Conservation (phyloP, 2,329 filamentous ascomycete species). For the Acarospora socialis region DNA sequence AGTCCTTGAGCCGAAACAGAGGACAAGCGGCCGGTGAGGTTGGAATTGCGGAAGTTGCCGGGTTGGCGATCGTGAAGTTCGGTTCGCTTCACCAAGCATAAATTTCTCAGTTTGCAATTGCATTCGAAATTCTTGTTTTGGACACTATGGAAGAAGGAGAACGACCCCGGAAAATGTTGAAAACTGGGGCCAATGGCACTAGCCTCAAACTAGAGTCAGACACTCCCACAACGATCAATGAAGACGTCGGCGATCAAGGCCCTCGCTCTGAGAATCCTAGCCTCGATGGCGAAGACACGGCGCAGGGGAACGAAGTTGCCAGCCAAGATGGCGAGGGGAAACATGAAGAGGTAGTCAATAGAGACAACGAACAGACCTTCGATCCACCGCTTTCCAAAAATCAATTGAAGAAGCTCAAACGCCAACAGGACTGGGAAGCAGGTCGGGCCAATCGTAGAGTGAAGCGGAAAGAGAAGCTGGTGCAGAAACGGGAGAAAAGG, state of each 20-base stretch:
- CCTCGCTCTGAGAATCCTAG: no score
- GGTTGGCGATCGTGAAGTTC: no score
- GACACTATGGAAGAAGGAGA: constrained; percentile 43
- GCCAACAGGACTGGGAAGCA: constrained; percentile 61
- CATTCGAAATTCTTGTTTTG: no score
- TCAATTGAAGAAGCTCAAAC: constrained; percentile 64
- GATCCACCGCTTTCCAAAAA: constrained; percentile 58
- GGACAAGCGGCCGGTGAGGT: no score
- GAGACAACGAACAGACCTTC: constrained; percentile 5
- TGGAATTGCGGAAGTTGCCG: no score
- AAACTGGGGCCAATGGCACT: constrained; percentile 31
- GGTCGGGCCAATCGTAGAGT: constrained; percentile 45
- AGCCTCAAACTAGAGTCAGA: constrained; percentile 7
- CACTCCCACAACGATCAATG: not conserved
- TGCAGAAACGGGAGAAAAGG: constrained; percentile 38
- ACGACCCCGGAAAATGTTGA: constrained; percentile 40
- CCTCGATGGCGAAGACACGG: no score
- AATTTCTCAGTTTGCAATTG: no score
- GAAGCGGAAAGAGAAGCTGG: constrained; percentile 43
- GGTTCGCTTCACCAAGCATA: no score
- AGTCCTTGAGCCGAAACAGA: no score
- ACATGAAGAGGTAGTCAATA: constrained; percentile 7
- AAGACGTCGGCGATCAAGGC: not conserved
- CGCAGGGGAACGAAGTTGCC: not conserved
- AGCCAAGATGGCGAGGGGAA: constrained; percentile 1